Percentiles rank a stretch among this genome's conserved stretches.
phyloP scores from a whole-genome alignment of 345 rosid species.

The Lumnitzera littorea region DNA sequence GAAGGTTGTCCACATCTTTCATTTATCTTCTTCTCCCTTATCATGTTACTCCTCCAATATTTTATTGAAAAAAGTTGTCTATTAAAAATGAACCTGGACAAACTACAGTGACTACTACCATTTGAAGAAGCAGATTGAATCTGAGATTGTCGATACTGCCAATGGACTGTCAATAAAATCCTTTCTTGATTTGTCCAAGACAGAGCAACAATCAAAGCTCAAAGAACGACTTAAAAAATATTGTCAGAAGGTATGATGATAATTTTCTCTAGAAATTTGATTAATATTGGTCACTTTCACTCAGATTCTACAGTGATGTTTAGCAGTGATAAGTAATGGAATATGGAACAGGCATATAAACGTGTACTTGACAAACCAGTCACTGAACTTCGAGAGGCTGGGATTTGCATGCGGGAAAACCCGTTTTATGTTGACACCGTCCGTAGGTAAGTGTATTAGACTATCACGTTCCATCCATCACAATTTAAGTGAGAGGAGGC shows the following conservation, averaged over 20 bases:
- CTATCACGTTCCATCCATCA: slow-evolving; percentile 1
- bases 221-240: slow-evolving; percentile 85
- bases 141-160: slow-evolving; percentile 64
- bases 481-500: not conserved
- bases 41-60: not conserved
- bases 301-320: too few relatives aligned
- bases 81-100: slow-evolving; percentile 9
- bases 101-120: slow-evolving; percentile 83
- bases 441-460: slow-evolving; percentile 50
- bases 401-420: slow-evolving; percentile 98
- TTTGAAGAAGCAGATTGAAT: slow-evolving; percentile 88
- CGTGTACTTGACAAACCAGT: slow-evolving; percentile 81
- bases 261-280: not conserved
- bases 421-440: slow-evolving; percentile 93
- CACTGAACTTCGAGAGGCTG: slow-evolving; percentile 95
- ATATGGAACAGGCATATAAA: slow-evolving; percentile 58
- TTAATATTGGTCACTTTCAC: too few relatives aligned
- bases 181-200: slow-evolving; percentile 78
- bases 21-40: not conserved
- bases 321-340: slow-evolving; percentile 14
- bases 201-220: slow-evolving; percentile 68
- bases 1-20: slow-evolving; percentile 38
- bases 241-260: slow-evolving; percentile 65
- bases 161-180: slow-evolving; percentile 59
- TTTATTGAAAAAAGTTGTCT: not conserved